Evolutionary conservation across 352 stramenopile genomes (phyloP).

Genomic region (Phytophthora sp.): DNA sequence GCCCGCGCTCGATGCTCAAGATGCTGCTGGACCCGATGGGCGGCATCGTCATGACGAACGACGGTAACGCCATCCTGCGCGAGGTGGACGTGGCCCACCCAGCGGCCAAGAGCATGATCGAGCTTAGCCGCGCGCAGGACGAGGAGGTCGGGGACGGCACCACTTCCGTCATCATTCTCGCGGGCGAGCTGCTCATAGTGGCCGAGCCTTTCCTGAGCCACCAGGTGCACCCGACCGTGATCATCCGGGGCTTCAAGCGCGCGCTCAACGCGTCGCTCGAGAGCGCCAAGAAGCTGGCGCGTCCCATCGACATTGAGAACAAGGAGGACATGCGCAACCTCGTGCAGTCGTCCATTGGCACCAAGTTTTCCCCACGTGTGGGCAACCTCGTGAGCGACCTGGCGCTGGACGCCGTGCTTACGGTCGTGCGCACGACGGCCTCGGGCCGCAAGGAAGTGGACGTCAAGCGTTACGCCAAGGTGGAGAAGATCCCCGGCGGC

Average conservation of each 20-base stretch:
- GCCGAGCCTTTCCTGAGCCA: conserved; percentile 97
- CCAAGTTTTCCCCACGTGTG: conserved; percentile 98
- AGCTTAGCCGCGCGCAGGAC: conserved; percentile 98
- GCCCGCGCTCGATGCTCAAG: conserved; percentile 98
- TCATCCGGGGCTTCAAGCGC: conserved; percentile 96
- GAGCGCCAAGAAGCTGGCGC: conserved; percentile 93
- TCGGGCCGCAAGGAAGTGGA: conserved; percentile 96
- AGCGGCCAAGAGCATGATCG: conserved; percentile 99
- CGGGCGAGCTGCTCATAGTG: conserved; percentile 97
- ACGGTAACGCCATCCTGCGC: conserved; percentile 99
- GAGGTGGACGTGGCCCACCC: conserved; percentile 98
- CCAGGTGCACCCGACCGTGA: conserved; percentile 98
- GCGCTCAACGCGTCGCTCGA: conserved; percentile 88
- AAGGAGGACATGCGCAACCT: conserved; percentile 95
- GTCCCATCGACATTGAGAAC: conserved; percentile 96
- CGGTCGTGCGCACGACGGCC: conserved; percentile 90
- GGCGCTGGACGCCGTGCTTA: conserved; percentile 97
- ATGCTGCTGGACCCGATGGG: conserved; percentile 99
- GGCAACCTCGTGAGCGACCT: conserved; percentile 98
- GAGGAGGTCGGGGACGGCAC: conserved; percentile 99
- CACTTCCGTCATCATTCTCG: conserved; percentile 99
- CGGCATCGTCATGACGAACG: conserved; percentile 99
- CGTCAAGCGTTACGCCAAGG: conserved; percentile 99
- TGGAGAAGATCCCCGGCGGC: conserved; percentile 99
- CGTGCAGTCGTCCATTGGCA: conserved; percentile 97